Evolutionary conservation across 495 filamentous ascomycete genomes (phyloP).

Genomic region (Collariella sp.): DNA sequence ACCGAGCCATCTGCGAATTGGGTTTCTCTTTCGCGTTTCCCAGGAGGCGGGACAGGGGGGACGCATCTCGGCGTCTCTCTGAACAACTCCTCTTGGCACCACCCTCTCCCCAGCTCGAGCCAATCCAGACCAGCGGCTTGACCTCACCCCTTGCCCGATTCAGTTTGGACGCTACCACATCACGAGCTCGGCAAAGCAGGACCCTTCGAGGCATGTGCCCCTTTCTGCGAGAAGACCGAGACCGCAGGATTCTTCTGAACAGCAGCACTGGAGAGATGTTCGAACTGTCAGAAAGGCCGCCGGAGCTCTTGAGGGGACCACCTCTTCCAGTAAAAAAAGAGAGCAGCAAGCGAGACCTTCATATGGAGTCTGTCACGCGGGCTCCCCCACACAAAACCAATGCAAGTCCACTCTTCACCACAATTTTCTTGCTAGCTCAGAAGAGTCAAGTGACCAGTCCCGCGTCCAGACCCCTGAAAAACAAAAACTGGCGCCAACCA

Average conservation of each 20-base stretch:
- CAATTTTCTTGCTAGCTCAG: not conserved
- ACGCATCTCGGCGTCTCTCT: not conserved
- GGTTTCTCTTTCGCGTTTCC: not conserved
- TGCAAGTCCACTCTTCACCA: not conserved
- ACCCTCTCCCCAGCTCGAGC: not conserved
- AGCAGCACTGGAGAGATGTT: too few relatives aligned
- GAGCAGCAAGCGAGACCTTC: too few relatives aligned
- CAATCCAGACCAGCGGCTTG: not conserved
- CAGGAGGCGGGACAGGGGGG: too few relatives aligned
- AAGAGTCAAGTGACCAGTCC: conserved; percentile 2
- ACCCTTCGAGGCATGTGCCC: not conserved
- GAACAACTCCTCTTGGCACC: not conserved
- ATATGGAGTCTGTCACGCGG: too few relatives aligned
- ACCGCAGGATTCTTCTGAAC: too few relatives aligned
- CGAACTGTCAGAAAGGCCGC: too few relatives aligned
- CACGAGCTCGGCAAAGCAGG: not conserved
- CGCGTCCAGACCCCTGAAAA: conserved; percentile 2
- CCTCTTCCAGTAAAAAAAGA: too few relatives aligned
- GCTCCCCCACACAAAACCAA: too few relatives aligned
- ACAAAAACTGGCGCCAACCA: not conserved
- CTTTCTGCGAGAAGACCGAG: too few relatives aligned
- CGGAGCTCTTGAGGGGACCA: too few relatives aligned
- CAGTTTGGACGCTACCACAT: not conserved
- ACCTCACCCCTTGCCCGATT: not conserved
- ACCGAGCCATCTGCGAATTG: too few relatives aligned